These are phyloP conservation scores for Neckera pumila DNA, from an alignment of 225 moss, liverwort and hornwort species.

Conservation along the genomic window DNA sequence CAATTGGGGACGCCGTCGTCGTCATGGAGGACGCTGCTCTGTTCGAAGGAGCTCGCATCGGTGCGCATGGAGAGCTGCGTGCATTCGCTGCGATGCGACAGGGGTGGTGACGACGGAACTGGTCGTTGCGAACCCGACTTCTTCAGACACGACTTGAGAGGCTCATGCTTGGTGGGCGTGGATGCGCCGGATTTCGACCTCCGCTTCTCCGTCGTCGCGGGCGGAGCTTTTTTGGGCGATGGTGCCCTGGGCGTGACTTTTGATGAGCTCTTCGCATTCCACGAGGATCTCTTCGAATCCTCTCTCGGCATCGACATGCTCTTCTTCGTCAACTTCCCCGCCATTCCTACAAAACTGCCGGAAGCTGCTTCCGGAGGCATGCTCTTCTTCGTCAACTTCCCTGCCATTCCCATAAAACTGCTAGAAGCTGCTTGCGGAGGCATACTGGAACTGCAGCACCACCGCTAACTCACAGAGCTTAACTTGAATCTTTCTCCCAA, in stretches of 20 bases:
- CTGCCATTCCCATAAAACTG: slow-evolving; percentile 13
- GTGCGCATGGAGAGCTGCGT: slow-evolving; percentile 35
- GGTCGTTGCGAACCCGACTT: not conserved
- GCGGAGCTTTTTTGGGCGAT: slow-evolving; percentile 4
- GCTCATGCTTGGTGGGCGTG: slow-evolving; percentile 16
- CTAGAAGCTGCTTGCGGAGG: slow-evolving; percentile 23
- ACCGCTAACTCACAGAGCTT: not conserved
- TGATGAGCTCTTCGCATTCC: slow-evolving; percentile 23
- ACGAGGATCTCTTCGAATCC: not conserved
- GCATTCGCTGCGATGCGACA: slow-evolving; percentile 31
- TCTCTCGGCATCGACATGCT: not conserved
- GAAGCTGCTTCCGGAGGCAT: too few relatives aligned
- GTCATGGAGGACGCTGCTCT: slow-evolving; percentile 7
- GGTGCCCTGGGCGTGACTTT: slow-evolving; percentile 34
- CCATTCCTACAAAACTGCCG: too few relatives aligned
- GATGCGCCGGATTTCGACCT: slow-evolving; percentile 13
- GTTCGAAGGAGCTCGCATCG: slow-evolving; percentile 22
- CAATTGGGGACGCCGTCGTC: not conserved
- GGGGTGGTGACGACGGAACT: slow-evolving; percentile 4
- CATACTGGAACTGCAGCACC: not conserved
- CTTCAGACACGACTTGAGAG: slow-evolving; percentile 39
- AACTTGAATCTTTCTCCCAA: not conserved
- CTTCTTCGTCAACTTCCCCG: slow-evolving; percentile 6
- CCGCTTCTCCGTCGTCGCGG: not conserved
- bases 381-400: slow-evolving; percentile 4